Percentiles rank a stretch among this genome's conserved stretches.
Conservation (phyloP, 176 grass and related monocot genomes). For the Zoysia pacifica region DNA sequence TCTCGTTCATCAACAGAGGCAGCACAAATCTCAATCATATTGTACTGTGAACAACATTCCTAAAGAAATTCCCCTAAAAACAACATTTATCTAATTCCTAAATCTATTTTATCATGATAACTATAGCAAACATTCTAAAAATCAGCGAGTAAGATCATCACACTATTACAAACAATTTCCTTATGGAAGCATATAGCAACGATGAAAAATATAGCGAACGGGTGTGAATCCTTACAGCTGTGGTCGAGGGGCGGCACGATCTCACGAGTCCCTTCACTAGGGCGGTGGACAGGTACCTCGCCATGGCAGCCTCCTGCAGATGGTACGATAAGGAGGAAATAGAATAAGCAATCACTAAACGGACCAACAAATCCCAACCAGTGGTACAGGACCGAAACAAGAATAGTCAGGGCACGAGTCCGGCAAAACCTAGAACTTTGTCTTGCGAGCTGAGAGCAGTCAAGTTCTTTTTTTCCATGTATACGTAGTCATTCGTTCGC, state of each 20-base stretch:
- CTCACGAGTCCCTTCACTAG: conserved; percentile 46
- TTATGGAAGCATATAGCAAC: not conserved
- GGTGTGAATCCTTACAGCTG: conserved; percentile 26
- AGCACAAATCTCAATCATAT: not conserved
- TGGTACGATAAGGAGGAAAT: not conserved
- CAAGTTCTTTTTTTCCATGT: too few species aligned
- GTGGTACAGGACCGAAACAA: not conserved
- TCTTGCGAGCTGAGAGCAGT: not conserved
- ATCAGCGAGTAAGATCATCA: not conserved
- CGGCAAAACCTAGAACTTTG: not conserved
- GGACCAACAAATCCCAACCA: not conserved
- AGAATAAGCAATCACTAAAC: not conserved
- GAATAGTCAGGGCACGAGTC: not conserved
- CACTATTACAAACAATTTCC: not conserved
- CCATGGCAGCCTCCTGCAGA: conserved; percentile 45
- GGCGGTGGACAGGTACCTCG: conserved; percentile 39
- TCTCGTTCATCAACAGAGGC: not conserved
- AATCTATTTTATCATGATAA: too few species aligned
- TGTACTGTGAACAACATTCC: not conserved
- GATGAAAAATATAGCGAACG: not conserved
- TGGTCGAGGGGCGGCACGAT: conserved; percentile 30
- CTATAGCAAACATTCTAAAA: too few species aligned
- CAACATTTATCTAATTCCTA: too few species aligned
- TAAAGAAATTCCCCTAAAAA: too few species aligned
- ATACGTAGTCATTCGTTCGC: not conserved